Base-by-base conservation (phyloP, 306 rosid genomes). In the Citrullus mucosospermus region DNA sequence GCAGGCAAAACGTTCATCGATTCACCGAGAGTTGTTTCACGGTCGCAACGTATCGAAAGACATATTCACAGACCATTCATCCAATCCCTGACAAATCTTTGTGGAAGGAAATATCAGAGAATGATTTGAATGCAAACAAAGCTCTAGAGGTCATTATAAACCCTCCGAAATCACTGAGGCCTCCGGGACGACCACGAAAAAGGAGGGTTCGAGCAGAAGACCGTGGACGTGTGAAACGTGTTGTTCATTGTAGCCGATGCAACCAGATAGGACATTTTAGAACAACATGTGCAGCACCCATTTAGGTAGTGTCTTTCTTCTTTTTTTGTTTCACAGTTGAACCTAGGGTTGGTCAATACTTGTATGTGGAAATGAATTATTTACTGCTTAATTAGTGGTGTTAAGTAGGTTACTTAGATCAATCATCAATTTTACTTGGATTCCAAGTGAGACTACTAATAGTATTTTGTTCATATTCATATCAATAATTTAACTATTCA, bases 201-300 rank as follows among this genome's bases (percentile, higher is more conserved):
- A 83, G 83, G 62, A 78, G 85, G 60, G 82, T 79, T 46, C 87
- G 85, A 5, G 41, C 82, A 10, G 88, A 87, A 73, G 90, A 87
- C 56, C 54, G 84, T 7, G 84, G 85, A 20, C 88, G 85, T 14
- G 70, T 60, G 8, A 87, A 87, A 77, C 85, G 90, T 1, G 87
- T 85, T 22, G 90, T 87, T 80, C 90, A 87, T 78, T 85, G 90
- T 66, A 87, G 90, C 80, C 84, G 90, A 18, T 87, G 90, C 80
- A 85, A 87, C 77, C 88, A 87, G 77, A 83, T 87, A 7, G 90
- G 90, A 9, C 90, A 87, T 46, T 87, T 87, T 78, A 78, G 88
- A 78, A 85, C 90, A 43, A 87, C 90, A 54, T 87, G 90, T 81
- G 60, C 90, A 46, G 90, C 88, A 10, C 90, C 85, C 51, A 87